phyloP scores from a whole-genome alignment of 768 basidiomycete species.

The Pleurotus tuoliensis region DNA sequence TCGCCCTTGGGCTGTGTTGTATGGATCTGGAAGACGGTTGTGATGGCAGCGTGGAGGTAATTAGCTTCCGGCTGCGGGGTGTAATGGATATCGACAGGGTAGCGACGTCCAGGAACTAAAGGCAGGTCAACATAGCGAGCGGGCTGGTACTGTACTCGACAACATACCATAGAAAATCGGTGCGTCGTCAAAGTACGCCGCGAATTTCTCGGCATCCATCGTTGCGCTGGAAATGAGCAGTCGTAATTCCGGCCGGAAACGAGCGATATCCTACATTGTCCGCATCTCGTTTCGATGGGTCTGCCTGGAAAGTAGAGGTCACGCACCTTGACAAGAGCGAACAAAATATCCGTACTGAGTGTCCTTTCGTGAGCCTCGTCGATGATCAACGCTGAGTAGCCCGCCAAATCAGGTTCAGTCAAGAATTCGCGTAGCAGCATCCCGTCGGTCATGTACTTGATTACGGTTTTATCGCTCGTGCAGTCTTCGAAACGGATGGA shows the following conservation, averaged over 20 bases:
- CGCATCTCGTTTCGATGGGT: too few species aligned
- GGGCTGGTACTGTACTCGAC: not conserved
- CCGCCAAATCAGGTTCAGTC: conserved; percentile 94
- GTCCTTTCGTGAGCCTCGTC: conserved; percentile 99
- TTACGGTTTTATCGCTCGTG: conserved; percentile 96
- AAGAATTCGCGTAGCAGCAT: conserved; percentile 97
- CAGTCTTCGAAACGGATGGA: conserved; percentile 99
- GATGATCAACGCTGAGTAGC: conserved; percentile 93
- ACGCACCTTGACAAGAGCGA: conserved; percentile 96
- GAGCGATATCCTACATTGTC: conserved; percentile 78
- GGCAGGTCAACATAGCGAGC: conserved; percentile 10
- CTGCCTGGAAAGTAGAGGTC: not conserved
- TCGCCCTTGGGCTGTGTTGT: conserved; percentile 98
- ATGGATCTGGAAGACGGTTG: conserved; percentile 98
- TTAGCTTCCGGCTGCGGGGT: conserved; percentile 99
- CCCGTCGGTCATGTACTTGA: conserved; percentile 99
- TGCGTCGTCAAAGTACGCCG: conserved; percentile 94
- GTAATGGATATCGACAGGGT: conserved; percentile 97
- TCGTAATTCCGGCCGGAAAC: conserved; percentile 91
- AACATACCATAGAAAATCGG: conserved; percentile 87
- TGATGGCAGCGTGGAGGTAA: conserved; percentile 97
- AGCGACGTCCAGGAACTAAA: conserved; percentile 92
- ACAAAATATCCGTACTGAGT: conserved; percentile 96
- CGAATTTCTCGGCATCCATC: conserved; percentile 97
- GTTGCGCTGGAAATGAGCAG: conserved; percentile 95